Conservation (phyloP, 2,329 filamentous ascomycete species). For the Alternaria gaisen region DNA sequence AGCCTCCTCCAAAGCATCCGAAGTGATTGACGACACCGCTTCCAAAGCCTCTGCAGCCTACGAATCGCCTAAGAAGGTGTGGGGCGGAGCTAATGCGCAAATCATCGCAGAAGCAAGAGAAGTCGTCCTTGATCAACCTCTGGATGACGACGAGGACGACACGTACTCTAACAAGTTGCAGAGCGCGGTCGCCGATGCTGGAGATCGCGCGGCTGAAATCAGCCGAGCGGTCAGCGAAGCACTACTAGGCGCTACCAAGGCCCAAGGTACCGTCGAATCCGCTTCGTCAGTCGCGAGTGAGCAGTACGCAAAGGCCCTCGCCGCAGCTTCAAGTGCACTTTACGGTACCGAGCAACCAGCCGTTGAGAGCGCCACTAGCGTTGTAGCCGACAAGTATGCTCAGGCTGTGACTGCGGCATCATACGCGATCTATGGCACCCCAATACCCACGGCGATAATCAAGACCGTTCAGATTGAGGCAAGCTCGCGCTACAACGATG, state of each 20-base stretch:
- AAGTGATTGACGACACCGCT: slow-evolving; percentile 32
- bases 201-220: slow-evolving; percentile 62
- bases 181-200: slow-evolving; percentile 61
- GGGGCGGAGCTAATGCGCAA: slow-evolving; percentile 63
- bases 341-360: slow-evolving; percentile 59
- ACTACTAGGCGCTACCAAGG: slow-evolving; percentile 56
- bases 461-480: slow-evolving; percentile 60
- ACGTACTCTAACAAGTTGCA: slow-evolving; percentile 62
- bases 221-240: slow-evolving; percentile 67
- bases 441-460: slow-evolving; percentile 55
- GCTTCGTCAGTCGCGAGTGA: slow-evolving; percentile 64
- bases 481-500: slow-evolving; percentile 68
- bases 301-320: slow-evolving; percentile 65
- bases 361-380: slow-evolving; percentile 58
- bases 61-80: slow-evolving; percentile 59
- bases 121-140: slow-evolving; percentile 60
- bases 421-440: slow-evolving; percentile 64
- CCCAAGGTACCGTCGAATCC: slow-evolving; percentile 59
- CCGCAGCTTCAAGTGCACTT: slow-evolving; percentile 65
- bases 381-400: slow-evolving; percentile 63
- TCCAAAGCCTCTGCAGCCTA: slow-evolving; percentile 36
- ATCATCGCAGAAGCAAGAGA: slow-evolving; percentile 57
- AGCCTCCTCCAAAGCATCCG: slow-evolving; percentile 31
- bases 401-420: slow-evolving; percentile 68
- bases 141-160: slow-evolving; percentile 57